A percentile compares a stretch with the other conserved stretches of the same genome.
These are phyloP conservation scores for Alternaria brassicicola DNA, from an alignment of 2,329 filamentous ascomycete species.

Conservation along the genomic window DNA sequence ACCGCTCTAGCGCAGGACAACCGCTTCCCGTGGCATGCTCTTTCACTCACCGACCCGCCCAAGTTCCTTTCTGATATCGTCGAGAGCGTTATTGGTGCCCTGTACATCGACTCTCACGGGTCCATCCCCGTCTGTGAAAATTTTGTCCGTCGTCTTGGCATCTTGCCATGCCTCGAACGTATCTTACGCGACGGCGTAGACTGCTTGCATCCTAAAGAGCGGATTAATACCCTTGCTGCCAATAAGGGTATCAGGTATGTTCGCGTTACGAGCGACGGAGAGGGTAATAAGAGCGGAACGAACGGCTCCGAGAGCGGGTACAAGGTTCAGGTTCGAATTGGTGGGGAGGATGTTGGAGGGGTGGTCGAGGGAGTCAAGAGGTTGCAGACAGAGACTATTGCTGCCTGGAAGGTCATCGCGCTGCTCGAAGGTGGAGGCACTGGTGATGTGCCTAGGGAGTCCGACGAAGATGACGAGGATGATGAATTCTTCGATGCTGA, in stretches of 20 bases:
- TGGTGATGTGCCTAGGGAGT: neutral
- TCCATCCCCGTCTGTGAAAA: constrained; percentile 56
- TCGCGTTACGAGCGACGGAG: constrained; percentile 22
- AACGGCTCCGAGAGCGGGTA: constrained; percentile 20
- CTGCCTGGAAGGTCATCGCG: constrained; percentile 41
- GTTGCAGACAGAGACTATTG: constrained; percentile 49
- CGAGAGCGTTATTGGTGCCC: constrained; percentile 78
- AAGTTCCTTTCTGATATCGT: constrained; percentile 60
- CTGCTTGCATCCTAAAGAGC: constrained; percentile 72
- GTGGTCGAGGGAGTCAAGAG: constrained; percentile 42
- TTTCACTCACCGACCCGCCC: constrained; percentile 61
- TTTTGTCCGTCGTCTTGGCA: constrained; percentile 68
- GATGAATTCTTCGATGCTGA: constrained; percentile 28
- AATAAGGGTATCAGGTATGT: constrained; percentile 62
- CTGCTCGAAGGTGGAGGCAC: constrained; percentile 25
- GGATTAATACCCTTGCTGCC: constrained; percentile 65
- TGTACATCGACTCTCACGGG: constrained; percentile 73
- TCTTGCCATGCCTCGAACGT: constrained; percentile 67
- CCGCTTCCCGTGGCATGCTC: constrained; percentile 76
- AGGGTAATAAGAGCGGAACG: neutral
- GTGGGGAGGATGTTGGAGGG: constrained; percentile 40
- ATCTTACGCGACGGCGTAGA: constrained; percentile 57
- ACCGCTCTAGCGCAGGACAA: constrained; percentile 57
- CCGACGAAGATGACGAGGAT: constrained; percentile 14
- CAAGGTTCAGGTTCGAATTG: constrained; percentile 45